Conservation (phyloP, 2,329 filamentous ascomycete species). For the Alternaria arbusti region DNA sequence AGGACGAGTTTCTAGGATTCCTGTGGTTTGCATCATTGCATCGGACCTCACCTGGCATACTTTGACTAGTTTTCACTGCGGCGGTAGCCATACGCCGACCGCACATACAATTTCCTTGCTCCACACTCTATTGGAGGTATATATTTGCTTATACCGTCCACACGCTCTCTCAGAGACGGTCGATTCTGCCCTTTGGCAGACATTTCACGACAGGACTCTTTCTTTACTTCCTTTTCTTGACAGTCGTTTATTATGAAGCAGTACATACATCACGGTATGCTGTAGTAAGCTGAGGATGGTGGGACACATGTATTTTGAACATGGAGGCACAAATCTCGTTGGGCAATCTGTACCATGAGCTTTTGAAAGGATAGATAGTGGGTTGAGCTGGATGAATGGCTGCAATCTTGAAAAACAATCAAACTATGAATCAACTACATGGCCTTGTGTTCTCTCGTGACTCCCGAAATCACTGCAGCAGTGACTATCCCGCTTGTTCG, state of each 20-base stretch:
- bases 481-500: not conserved
- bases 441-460: not conserved
- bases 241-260: slow-evolving; percentile 15
- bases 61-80: slow-evolving; percentile 31
- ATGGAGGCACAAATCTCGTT: slow-evolving; percentile 14
- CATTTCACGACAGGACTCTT: slow-evolving; percentile 6
- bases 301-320: slow-evolving; percentile 7
- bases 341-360: slow-evolving; percentile 12
- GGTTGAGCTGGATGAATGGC: slow-evolving; percentile 17
- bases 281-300: slow-evolving; percentile 4
- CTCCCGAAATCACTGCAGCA: not conserved
- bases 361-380: slow-evolving; percentile 18
- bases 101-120: slow-evolving; percentile 21
- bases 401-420: slow-evolving; percentile 20
- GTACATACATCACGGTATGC: slow-evolving; percentile 4
- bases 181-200: slow-evolving; percentile 6
- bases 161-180: slow-evolving; percentile 6
- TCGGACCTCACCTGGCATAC: slow-evolving; percentile 31
- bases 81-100: slow-evolving; percentile 22
- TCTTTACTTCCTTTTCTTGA: slow-evolving; percentile 13
- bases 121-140: slow-evolving; percentile 13
- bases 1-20: slow-evolving; percentile 36
- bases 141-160: slow-evolving; percentile 11
- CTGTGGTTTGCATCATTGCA: slow-evolving; percentile 21
- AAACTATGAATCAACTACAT: not conserved